Conservation (phyloP, 345 rosid species). For the Arabis alpina region DNA sequence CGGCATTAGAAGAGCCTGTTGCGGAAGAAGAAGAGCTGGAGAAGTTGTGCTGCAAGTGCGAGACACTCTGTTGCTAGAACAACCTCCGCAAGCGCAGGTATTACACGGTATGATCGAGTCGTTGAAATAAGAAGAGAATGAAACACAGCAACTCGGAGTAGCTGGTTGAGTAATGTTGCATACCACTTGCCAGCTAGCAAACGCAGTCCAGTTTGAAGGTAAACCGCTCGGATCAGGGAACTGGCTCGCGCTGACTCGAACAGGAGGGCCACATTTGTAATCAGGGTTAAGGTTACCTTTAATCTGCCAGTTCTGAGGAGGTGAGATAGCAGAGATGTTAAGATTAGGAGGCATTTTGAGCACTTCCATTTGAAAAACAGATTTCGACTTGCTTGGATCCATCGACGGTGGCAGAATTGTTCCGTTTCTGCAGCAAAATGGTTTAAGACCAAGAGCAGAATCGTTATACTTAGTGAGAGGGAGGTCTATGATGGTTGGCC, state of each 20-base stretch:
- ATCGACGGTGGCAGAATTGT: slow-evolving; percentile 78
- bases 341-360: slow-evolving; percentile 91
- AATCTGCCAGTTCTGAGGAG: slow-evolving; percentile 89
- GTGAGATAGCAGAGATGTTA: slow-evolving; percentile 65
- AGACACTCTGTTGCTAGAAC: slow-evolving; percentile 56
- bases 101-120: slow-evolving; percentile 85
- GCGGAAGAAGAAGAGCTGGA: slow-evolving; percentile 79
- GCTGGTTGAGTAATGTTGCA: slow-evolving; percentile 84
- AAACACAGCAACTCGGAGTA: slow-evolving; percentile 79
- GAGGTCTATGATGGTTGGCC: slow-evolving; percentile 83
- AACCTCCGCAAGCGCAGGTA: slow-evolving; percentile 86
- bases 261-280: slow-evolving; percentile 83
- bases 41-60: slow-evolving; percentile 69
- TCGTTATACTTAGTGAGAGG: slow-evolving; percentile 90
- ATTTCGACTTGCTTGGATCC: slow-evolving; percentile 83
- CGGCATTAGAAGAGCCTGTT: slow-evolving; percentile 80
- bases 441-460: slow-evolving; percentile 64
- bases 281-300: slow-evolving; percentile 83
- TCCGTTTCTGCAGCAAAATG: slow-evolving; percentile 87
- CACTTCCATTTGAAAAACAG: slow-evolving; percentile 83
- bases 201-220: slow-evolving; percentile 60
- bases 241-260: slow-evolving; percentile 78
- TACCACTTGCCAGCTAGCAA: slow-evolving; percentile 96
- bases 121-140: slow-evolving; percentile 90
- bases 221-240: slow-evolving; percentile 76